These are phyloP conservation scores for Salvia splendens DNA, from an alignment of 257 asterid genomes.

Conservation along the genomic window DNA sequence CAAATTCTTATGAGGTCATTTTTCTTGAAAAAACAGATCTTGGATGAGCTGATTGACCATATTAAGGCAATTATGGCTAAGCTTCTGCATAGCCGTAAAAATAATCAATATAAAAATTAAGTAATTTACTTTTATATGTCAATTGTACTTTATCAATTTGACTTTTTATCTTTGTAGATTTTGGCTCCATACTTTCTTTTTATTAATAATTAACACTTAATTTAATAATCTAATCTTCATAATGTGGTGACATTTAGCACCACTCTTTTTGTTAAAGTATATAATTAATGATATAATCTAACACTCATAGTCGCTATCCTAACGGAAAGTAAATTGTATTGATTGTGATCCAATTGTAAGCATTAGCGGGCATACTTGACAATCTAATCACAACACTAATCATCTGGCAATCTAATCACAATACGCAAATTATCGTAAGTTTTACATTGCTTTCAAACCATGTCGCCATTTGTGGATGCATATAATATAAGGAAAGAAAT, in stretches of 20 bases:
- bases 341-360: constrained; percentile 31
- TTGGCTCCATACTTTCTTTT: too few relatives aligned
- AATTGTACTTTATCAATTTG: too few relatives aligned
- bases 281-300: not conserved
- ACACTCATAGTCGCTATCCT: constrained; percentile 15
- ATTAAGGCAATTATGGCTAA: not conserved
- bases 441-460: constrained; percentile 34
- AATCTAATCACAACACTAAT: constrained; percentile 24
- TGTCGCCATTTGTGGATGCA: constrained; percentile 12
- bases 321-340: constrained; percentile 22
- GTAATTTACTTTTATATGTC: too few relatives aligned
- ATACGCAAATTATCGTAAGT: constrained; percentile 32
- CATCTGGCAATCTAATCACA: constrained; percentile 13
- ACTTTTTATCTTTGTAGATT: too few relatives aligned
- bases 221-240: too few relatives aligned
- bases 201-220: too few relatives aligned
- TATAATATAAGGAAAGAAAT: too few relatives aligned
- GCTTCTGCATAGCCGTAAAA: not conserved
- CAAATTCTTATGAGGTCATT: constrained; percentile 1
- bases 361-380: constrained; percentile 29
- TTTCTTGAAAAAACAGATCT: not conserved
- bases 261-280: too few relatives aligned
- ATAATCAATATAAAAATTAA: too few relatives aligned
- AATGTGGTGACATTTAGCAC: too few relatives aligned
- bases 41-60: not conserved